Evolutionary conservation across 345 rosid genomes (phyloP).

Genomic region (Leavenworthia alabamica): DNA sequence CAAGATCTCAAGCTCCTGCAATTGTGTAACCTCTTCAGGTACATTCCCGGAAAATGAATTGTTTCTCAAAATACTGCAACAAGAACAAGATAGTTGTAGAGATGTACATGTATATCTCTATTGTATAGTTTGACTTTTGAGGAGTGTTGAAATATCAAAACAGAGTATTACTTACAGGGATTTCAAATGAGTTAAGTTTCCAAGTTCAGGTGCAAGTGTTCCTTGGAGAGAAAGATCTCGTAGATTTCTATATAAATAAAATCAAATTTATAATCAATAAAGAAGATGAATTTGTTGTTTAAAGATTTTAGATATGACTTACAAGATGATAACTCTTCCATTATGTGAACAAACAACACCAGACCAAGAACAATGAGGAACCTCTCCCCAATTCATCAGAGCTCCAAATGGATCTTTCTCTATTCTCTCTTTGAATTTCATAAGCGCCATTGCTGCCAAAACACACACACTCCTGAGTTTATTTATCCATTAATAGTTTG

Average conservation of each 20-base stretch:
- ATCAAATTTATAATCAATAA: no score
- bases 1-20: constrained; percentile 69
- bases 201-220: constrained; percentile 64
- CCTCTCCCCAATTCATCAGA: constrained; percentile 51
- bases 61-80: constrained; percentile 64
- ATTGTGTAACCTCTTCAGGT: constrained; percentile 60
- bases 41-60: constrained; percentile 63
- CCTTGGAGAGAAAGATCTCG: constrained; percentile 69
- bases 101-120: neutral
- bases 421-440: constrained; percentile 58
- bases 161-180: constrained; percentile 56
- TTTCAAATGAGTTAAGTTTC: constrained; percentile 47
- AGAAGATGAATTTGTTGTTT: no score
- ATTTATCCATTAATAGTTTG: neutral
- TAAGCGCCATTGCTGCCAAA: constrained; percentile 52
- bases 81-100: neutral
- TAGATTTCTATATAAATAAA: no score
- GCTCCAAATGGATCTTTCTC: constrained; percentile 65
- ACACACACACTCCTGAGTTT: neutral
- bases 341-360: constrained; percentile 63
- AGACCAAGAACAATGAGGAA: constrained; percentile 70
- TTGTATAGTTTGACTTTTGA: neutral
- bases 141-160: neutral
- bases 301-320: constrained; percentile 25
- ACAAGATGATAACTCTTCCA: constrained; percentile 62